Evolutionary conservation across 331 rosid genomes (phyloP).

Genomic region (Quercus phellos): DNA sequence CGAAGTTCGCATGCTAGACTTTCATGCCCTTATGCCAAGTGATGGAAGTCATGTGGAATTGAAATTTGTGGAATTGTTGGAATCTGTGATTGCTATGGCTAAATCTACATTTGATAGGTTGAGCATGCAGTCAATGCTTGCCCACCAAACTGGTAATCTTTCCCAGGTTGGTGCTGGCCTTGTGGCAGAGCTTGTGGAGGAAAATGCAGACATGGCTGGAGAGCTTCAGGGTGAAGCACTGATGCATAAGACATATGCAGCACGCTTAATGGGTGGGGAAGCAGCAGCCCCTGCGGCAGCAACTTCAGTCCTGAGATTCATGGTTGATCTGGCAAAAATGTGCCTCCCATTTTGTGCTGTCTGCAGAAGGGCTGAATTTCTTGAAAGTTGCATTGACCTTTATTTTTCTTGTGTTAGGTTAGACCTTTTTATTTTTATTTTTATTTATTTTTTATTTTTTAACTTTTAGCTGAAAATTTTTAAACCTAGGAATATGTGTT

Average conservation of each 20-base stretch:
- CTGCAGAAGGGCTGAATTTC: slow-evolving; percentile 88
- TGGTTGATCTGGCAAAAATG: slow-evolving; percentile 99
- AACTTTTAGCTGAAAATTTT: slow-evolving; percentile 8
- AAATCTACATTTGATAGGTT: slow-evolving; percentile 90
- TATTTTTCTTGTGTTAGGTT: slow-evolving; percentile 98
- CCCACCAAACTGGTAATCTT: slow-evolving; percentile 91
- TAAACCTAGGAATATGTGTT: slow-evolving; percentile 1
- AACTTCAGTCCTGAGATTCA: slow-evolving; percentile 86
- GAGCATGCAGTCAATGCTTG: slow-evolving; percentile 88
- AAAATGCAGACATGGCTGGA: slow-evolving; percentile 90
- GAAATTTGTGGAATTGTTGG: slow-evolving; percentile 80
- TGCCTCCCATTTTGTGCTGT: slow-evolving; percentile 82
- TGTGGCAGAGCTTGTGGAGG: slow-evolving; percentile 94
- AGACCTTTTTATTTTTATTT: slow-evolving; percentile 21
- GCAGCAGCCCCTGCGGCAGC: slow-evolving; percentile 99
- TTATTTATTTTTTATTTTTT: slow-evolving; percentile 2
- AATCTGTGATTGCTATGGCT: slow-evolving; percentile 88
- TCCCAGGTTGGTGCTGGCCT: slow-evolving; percentile 94
- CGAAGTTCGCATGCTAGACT: slow-evolving; percentile 98
- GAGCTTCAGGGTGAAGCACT: slow-evolving; percentile 99
- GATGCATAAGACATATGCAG: slow-evolving; percentile 99
- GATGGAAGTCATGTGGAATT: slow-evolving; percentile 70
- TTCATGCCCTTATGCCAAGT: slow-evolving; percentile 97
- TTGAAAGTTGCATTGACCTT: slow-evolving; percentile 90
- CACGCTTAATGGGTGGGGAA: slow-evolving; percentile 99